Base-by-base conservation (phyloP, 371 early-diverging fungal genomes). In the Mortierella sp. region DNA sequence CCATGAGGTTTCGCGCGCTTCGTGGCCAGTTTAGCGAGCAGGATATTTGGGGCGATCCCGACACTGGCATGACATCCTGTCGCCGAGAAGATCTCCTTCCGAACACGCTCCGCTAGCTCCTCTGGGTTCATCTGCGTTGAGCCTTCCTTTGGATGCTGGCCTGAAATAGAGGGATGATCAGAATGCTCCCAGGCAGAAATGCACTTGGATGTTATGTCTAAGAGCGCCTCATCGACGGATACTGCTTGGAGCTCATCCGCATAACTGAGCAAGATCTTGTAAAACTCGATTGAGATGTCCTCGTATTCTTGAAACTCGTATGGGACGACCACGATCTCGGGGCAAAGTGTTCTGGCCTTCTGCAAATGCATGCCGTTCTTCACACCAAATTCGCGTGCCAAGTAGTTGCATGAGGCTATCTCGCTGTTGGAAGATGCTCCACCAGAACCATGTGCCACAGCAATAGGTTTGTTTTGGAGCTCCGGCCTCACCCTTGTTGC, bases 1-100 rank as follows among this genome's bases (percentile, higher is more conserved):
- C 92, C 92, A 59, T 93, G 78, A 0, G 96, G 96, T 64, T 96
- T 96, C 10, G 96, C 96, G 50, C 80, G 80, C 49, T 82, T 84
- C 2, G 95, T 95, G 0, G 96, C 91, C 29, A 95, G 57, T 63
- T 92, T 83, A 21, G 95, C 94, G n/a, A 94, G 44, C 7, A 95
- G 79, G 54, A 92, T 88, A 54, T 88, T 94, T 10, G 84, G 71
- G 0, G 91, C 90, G 17, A 93, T 87, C 1, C 95, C 96, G 14
- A 95, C 80, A 73, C 91, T 90, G 0, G 85, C 91, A 39, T 85
- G 73, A 60, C 92, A 94, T 13, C 83, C 83, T 1, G 92, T 94
- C 6, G 62, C 80, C 1, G 74, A 68, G 16, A 78, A 63, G 9
- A 95, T 85, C 22, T 79, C 70, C 27, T 54, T 41, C n/a, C 91